Percentiles rank a stretch among this genome's conserved stretches.
These are phyloP conservation scores for Setaria viridis DNA, from an alignment of 202 grass and related monocot species.

Conservation along the genomic window DNA sequence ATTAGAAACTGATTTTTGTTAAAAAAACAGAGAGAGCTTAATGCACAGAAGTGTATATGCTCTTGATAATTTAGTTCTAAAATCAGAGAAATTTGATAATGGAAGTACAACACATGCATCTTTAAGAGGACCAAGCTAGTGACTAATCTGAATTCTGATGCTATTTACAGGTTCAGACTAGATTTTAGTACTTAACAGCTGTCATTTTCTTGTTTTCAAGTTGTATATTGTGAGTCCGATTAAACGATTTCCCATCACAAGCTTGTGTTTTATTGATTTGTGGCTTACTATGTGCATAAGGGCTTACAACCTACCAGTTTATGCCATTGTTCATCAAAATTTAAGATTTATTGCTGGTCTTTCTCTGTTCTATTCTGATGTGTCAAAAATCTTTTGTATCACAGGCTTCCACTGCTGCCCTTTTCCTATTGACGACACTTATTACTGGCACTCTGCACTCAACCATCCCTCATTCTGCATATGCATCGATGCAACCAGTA, in stretches of 20 bases:
- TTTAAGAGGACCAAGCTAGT: not conserved
- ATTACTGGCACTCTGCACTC: slow-evolving; percentile 55
- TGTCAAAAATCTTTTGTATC: slow-evolving; percentile 23
- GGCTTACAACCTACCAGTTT: not conserved
- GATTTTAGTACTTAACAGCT: not conserved
- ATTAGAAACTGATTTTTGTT: not conserved
- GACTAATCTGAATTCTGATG: not conserved
- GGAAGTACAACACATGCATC: not conserved
- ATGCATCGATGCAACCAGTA: slow-evolving; percentile 60
- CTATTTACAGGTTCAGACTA: not conserved
- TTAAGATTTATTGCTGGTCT: not conserved
- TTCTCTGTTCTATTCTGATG: slow-evolving; percentile 15
- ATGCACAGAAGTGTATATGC: not conserved
- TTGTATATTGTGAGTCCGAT: not conserved
- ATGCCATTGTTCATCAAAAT: slow-evolving; percentile 10
- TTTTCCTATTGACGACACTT: slow-evolving; percentile 55
- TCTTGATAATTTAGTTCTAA: not conserved
- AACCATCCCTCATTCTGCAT: slow-evolving; percentile 44
- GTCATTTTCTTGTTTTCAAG: not conserved
- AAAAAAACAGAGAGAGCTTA: too few relatives aligned
- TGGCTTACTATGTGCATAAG: not conserved
- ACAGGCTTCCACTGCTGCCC: slow-evolving; percentile 62
- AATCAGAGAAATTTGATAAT: not conserved
- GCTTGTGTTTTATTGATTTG: not conserved
- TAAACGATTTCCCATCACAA: not conserved